Conservation (phyloP, 208 protist species). For the Porcisia hertigi region DNA sequence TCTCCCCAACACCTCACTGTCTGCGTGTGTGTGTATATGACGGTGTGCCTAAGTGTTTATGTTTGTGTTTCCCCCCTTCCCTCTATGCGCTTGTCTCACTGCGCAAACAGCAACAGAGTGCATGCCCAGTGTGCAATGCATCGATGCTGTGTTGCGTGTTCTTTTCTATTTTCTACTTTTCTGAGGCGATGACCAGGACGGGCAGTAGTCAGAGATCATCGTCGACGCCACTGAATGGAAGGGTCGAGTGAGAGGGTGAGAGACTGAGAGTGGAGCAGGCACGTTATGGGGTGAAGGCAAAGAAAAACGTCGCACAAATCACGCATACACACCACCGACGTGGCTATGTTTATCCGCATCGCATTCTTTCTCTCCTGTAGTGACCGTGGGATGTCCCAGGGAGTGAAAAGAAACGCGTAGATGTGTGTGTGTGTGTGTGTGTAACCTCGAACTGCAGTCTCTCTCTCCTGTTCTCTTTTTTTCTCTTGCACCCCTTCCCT, state of each 20-base stretch:
- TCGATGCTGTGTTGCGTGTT: background rate
- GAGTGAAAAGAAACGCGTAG: background rate
- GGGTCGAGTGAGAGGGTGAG: slow-evolving; percentile 4
- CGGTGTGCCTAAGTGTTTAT: background rate
- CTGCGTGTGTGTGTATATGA: background rate
- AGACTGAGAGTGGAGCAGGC: background rate
- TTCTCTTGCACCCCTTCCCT: background rate
- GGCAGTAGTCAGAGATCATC: background rate
- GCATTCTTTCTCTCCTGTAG: too few relatives aligned
- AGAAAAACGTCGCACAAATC: background rate
- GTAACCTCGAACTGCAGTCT: background rate
- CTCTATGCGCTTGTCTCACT: background rate
- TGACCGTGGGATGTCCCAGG: background rate
- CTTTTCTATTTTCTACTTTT: background rate
- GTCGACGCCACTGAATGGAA: slow-evolving; percentile 5
- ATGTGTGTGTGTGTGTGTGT: background rate
- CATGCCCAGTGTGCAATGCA: too few relatives aligned
- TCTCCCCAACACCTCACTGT: background rate
- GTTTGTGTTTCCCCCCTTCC: background rate
- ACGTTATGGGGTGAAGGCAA: background rate
- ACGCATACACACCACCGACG: background rate
- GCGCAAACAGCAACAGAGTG: too few relatives aligned
- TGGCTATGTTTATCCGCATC: background rate
- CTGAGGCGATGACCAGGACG: background rate
- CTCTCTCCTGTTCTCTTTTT: background rate